Evolutionary conservation across 176 grass and related monocot species (phyloP).

Genomic region (Phyllostachys edulis): DNA sequence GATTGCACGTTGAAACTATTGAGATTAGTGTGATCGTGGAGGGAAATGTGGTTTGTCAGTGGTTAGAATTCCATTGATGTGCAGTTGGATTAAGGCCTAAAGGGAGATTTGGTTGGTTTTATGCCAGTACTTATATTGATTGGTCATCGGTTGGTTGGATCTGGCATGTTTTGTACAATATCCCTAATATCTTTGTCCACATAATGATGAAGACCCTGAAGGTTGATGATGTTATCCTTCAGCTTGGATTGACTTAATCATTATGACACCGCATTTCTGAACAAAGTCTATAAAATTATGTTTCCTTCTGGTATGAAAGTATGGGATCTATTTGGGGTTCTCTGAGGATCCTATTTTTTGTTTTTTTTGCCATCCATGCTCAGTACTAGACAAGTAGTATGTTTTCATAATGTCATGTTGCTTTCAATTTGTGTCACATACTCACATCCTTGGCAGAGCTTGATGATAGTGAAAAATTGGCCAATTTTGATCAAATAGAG

Average conservation of each 20-base stretch:
- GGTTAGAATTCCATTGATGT: background rate
- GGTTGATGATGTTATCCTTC: background rate
- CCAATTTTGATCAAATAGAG: background rate
- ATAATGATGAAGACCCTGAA: background rate
- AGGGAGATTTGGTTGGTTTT: background rate
- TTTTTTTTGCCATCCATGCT: background rate
- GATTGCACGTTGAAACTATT: background rate
- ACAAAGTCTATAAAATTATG: background rate
- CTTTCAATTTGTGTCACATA: background rate
- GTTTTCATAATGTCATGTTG: background rate
- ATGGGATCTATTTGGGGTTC: background rate
- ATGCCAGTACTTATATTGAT: background rate
- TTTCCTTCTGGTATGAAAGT: background rate
- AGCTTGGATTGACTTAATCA: constrained; percentile 3
- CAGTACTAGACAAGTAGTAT: background rate
- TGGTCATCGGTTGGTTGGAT: constrained; percentile 17
- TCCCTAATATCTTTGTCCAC: background rate
- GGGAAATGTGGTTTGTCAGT: background rate
- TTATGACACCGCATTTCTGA: background rate
- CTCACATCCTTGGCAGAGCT: background rate
- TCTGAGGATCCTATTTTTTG: background rate
- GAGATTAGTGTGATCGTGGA: background rate
- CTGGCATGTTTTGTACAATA: background rate
- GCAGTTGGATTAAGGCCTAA: background rate
- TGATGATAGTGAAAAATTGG: background rate